Base-by-base conservation (phyloP, 176 grass and related monocot species). In the Pontederia crassipes region DNA sequence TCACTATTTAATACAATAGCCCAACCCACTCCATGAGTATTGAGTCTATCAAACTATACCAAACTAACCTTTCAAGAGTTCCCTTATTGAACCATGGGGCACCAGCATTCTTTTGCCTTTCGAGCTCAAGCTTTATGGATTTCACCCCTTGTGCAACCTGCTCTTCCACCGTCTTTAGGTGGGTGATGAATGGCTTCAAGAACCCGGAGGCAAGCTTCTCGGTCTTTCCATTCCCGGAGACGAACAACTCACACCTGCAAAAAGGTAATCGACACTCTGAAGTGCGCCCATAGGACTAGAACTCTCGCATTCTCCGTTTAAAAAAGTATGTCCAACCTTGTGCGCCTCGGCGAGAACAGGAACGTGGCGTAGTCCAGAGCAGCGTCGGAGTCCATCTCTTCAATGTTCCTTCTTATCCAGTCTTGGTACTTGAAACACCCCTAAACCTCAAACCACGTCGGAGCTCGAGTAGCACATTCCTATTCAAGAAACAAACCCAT, bases 181-280 rank as follows among this genome's bases (percentile, higher is more conserved):
- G 79, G 8, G 88, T 82, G 49, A 89, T 64, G 61, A 98, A 98
- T 18, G 88, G 94, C 82, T 98, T 98, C 72, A 98, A 70, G 69
- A 81, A 89, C 65, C 94, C 94, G 12, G 94, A 98, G 49, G 94
- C 94, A 72, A 98, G 85, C 82, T 84, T 98, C 79, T 98, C 94
- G 16, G 88, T 89, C 53, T 73, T 79, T 70, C 94, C 94, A 62
- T 84, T 79, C 58, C 94, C 77, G 4, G 77, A 85, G 67, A 98
- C 88, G 74, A 98, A 89, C 45, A 98, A 81, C 77, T 98, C 94
- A 59, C 94, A 98, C 69, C 94, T 98, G 81, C 69, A 40, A 59
- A 73, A 53, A 61, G 52, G 15, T 8, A 52, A 59, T 46, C n/a
- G 40, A 18, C 61, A 56, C 52, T 29, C 48, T 54, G 27, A 72